A percentile compares a stretch with the other conserved stretches of the same genome.
phyloP scores from a whole-genome alignment of 106 monocot species.

The Gastrodia elata region DNA sequence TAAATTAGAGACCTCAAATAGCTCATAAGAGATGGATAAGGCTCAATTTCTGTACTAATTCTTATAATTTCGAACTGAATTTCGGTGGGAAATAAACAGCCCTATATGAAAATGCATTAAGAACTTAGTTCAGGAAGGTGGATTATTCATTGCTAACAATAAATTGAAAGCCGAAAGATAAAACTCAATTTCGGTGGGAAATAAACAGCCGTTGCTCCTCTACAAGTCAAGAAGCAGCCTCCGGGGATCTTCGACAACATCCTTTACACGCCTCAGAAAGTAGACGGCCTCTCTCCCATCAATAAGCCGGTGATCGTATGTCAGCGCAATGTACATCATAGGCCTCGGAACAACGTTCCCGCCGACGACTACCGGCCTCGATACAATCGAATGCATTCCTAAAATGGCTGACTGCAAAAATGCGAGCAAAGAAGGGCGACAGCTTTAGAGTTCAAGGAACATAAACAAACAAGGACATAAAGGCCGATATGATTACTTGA shows the following conservation, averaged over 20 bases:
- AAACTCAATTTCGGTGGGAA: neutral
- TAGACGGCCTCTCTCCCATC: constrained; percentile 92
- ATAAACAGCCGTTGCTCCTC: neutral
- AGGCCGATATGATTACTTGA: constrained; percentile 28
- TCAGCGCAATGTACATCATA: constrained; percentile 92
- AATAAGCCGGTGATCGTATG: constrained; percentile 85
- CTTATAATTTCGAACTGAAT: too few relatives aligned
- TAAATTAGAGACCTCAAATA: too few relatives aligned
- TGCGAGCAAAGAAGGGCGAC: neutral
- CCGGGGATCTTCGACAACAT: constrained; percentile 85
- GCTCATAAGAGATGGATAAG: too few relatives aligned
- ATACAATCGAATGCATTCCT: constrained; percentile 85
- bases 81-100: too few relatives aligned
- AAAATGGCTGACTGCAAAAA: constrained; percentile 79
- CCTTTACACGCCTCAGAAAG: constrained; percentile 80
- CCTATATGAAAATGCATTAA: neutral
- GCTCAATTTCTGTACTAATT: too few relatives aligned
- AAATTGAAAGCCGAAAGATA: neutral
- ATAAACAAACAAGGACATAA: neutral
- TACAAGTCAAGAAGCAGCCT: constrained; percentile 83
- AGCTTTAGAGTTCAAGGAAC: neutral
- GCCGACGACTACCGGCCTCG: constrained; percentile 66
- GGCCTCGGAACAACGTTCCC: constrained; percentile 60
- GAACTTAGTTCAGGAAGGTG: neutral
- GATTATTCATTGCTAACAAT: neutral